Conservation (phyloP, 2,329 filamentous ascomycete genomes). For the Diaporthe sp. region DNA sequence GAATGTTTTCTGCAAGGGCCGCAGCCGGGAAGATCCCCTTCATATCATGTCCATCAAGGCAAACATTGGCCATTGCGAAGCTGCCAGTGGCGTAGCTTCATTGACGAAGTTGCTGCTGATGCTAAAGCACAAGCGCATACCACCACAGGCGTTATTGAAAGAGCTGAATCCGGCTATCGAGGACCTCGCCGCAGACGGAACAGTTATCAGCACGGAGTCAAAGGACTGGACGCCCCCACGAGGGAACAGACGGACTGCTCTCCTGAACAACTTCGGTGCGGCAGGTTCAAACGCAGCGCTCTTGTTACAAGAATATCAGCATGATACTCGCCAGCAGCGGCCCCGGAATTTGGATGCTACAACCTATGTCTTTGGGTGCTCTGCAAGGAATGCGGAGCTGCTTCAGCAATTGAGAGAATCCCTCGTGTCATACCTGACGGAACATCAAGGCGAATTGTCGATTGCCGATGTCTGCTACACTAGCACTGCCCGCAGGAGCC, state of each 20-base stretch:
- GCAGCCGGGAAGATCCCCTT: conserved; percentile 4
- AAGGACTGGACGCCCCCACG: background rate
- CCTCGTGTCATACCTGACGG: conserved; percentile 49
- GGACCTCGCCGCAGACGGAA: conserved; percentile 50
- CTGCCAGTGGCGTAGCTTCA: conserved; percentile 54
- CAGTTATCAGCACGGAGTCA: conserved; percentile 48
- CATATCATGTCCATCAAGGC: conserved; percentile 19
- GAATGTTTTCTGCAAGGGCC: conserved; percentile 45
- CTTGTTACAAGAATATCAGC: conserved; percentile 62
- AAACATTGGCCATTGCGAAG: conserved; percentile 63
- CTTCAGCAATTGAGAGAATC: conserved; percentile 42
- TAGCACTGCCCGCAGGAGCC: conserved; percentile 62
- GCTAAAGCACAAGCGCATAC: conserved; percentile 58
- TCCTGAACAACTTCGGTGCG: conserved; percentile 66
- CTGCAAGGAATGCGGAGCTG: conserved; percentile 56
- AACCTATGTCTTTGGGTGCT: conserved; percentile 56
- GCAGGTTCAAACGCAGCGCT: conserved; percentile 71
- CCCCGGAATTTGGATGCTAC: background rate
- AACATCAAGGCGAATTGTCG: conserved; percentile 51
- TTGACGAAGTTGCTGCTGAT: conserved; percentile 63
- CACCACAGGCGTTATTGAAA: conserved; percentile 63
- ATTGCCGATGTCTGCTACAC: conserved; percentile 64
- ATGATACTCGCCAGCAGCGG: conserved; percentile 12
- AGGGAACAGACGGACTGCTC: conserved; percentile 1
- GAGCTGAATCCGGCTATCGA: conserved; percentile 57